phyloP scores from a whole-genome alignment of 2,329 filamentous ascomycete species.

The Colletotrichum truncatum region DNA sequence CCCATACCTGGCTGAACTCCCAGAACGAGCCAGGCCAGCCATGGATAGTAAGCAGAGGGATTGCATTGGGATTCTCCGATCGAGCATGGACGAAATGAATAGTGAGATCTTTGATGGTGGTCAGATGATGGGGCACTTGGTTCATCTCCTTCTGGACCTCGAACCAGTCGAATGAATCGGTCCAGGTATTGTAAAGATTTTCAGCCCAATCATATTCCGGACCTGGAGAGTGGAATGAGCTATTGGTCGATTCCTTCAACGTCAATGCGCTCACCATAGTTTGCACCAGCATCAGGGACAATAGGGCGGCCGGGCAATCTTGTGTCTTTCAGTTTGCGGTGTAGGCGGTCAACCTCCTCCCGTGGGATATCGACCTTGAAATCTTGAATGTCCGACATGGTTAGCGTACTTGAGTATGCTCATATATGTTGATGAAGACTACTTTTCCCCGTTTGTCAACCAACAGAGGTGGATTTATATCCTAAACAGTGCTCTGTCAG shows the following conservation, averaged over 20 bases:
- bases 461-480: no score
- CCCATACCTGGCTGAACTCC: constrained; percentile 51
- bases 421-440: no score
- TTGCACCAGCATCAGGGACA: neutral
- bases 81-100: constrained; percentile 38
- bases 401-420: no score
- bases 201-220: constrained; percentile 23
- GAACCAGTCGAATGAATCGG: constrained; percentile 28
- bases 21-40: constrained; percentile 56
- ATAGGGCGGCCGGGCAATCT: neutral
- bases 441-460: no score
- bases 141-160: constrained; percentile 25
- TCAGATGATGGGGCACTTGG: constrained; percentile 25
- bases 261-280: neutral
- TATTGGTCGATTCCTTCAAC: neutral
- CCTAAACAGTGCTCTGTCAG: neutral
- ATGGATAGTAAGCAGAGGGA: constrained; percentile 51
- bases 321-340: neutral
- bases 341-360: neutral
- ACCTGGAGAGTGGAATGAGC: no score
- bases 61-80: constrained; percentile 35
- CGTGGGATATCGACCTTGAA: neutral
- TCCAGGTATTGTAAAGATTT: constrained; percentile 27
- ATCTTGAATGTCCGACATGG: constrained; percentile 9
- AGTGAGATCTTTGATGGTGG: constrained; percentile 33